Evolutionary conservation across 768 basidiomycete genomes (phyloP), one percentile per base, ranked within the genome.

Genomic region (Rhizopogon roseolus): DNA sequence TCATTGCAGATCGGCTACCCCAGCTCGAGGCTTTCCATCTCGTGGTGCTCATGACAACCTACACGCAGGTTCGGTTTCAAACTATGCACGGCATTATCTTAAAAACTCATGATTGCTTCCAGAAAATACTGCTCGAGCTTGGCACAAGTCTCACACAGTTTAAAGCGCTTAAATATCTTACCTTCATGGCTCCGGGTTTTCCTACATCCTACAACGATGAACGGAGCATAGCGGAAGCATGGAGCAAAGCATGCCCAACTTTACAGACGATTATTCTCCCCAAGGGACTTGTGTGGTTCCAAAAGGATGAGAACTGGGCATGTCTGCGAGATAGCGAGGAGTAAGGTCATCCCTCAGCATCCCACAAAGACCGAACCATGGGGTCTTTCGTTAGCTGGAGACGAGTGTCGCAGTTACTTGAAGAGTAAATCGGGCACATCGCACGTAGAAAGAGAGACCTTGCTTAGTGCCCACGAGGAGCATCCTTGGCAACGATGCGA

Each of bases 201-300:
- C 41, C 39, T 16, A 28, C 52, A 43, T 49, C 60, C 28, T 59
- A 64, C 22, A 59, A 70, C 8, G 71, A 78, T 52, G 84, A 86
- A 62, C 69, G 71, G 14, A 66, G 68, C 56, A 76, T 86, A 10
- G 85, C 80, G n/a, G 66, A 66, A 43, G 60, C 66, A 42, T 86
- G 84, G 85, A 78, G 80, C 52, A 58, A 64, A 19, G 76, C 76
- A 25, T 86, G 85, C 64, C 80, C 82, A 4, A 82, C 83, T 0
- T 70, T 86, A 29, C 73, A 73, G 54, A 85, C 85, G 0, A 81
- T 87, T 50, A 85, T 87, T 14, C 66, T 87, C 0, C 84, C 85
- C 0, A 74, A 75, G 54, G 85, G 85, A 2, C 67, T 76, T 50
- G 78, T 85, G 7, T 87, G 85, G 85, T 84, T 83, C 50, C 58